Percentiles rank a stretch among this genome's conserved stretches.
These are phyloP conservation scores for Fusarium kyushuense DNA, from an alignment of 2,329 filamentous ascomycete species.

Conservation along the genomic window DNA sequence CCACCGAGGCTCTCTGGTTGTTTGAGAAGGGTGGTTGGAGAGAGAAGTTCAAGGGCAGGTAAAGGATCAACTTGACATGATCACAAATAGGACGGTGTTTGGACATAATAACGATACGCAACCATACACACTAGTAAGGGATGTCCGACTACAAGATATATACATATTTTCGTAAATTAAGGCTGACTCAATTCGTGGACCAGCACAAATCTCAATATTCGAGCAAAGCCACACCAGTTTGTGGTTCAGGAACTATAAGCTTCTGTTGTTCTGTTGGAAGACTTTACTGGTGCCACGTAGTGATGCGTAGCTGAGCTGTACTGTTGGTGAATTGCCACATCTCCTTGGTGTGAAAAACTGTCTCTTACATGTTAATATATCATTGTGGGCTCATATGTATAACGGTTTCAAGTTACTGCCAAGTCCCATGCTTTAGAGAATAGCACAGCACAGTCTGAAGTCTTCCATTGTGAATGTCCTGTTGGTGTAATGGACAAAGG, in stretches of 20 bases:
- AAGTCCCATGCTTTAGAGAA: neutral
- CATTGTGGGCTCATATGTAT: neutral
- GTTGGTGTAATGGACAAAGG: neutral
- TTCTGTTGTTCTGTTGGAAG: neutral
- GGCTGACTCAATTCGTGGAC: neutral
- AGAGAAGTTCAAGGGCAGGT: slow-evolving; percentile 69
- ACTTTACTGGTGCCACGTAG: slow-evolving; percentile 29
- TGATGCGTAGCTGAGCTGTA: neutral
- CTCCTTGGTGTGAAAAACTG: neutral
- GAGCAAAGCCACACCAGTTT: neutral
- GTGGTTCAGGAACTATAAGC: neutral
- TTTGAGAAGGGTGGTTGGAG: slow-evolving; percentile 79
- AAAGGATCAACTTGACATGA: slow-evolving; percentile 37
- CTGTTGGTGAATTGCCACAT: neutral
- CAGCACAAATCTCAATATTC: neutral
- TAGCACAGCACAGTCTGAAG: neutral
- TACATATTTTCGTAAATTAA: neutral
- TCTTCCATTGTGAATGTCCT: neutral
- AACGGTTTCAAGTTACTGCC: neutral
- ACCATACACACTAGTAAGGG: neutral
- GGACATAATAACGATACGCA: neutral
- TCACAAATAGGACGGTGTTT: neutral
- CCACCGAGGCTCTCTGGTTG: slow-evolving; percentile 89
- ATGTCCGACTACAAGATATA: neutral
- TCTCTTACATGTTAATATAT: neutral